These are phyloP conservation scores for Fusarium compactum DNA, from an alignment of 2,329 filamentous ascomycete genomes.

Conservation along the genomic window DNA sequence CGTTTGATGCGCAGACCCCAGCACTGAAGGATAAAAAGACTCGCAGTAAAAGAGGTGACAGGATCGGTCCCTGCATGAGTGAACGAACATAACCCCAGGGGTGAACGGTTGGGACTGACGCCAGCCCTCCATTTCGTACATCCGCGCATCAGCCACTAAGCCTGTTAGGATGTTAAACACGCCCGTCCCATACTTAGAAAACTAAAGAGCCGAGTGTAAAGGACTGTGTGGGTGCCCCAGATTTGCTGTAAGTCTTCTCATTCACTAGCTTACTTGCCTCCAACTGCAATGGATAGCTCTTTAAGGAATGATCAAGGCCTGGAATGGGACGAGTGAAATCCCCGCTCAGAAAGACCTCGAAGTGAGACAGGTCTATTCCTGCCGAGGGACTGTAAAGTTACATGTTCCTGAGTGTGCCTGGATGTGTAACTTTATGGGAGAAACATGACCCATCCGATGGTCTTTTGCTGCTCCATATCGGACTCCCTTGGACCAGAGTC, in stretches of 20 bases:
- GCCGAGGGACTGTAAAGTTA: constrained; percentile 37
- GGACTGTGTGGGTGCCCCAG: constrained; percentile 20
- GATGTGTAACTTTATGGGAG: constrained; percentile 25
- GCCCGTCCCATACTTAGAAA: constrained; percentile 7
- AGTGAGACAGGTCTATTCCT: constrained; percentile 33
- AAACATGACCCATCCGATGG: constrained; percentile 32
- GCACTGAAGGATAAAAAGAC: neutral
- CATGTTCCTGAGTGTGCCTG: constrained; percentile 38
- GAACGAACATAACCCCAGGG: constrained; percentile 37
- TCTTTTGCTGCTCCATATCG: constrained; percentile 20
- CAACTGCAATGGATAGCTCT: constrained; percentile 38
- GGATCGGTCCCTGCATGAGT: constrained; percentile 44
- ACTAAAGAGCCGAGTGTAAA: neutral
- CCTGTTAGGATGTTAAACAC: constrained; percentile 26
- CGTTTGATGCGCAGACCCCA: constrained; percentile 16
- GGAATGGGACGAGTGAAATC: constrained; percentile 47
- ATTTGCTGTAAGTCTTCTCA: constrained; percentile 18
- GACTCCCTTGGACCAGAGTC: constrained; percentile 29
- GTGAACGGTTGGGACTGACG: constrained; percentile 23
- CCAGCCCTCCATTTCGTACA: constrained; percentile 32
- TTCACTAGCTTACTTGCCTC: constrained; percentile 37
- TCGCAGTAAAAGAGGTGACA: constrained; percentile 7
- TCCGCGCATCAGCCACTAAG: constrained; percentile 8
- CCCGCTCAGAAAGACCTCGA: constrained; percentile 42
- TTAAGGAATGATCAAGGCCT: constrained; percentile 42